Base-by-base conservation (phyloP, 2,329 filamentous ascomycete species). In the Fusarium dlaminii region DNA sequence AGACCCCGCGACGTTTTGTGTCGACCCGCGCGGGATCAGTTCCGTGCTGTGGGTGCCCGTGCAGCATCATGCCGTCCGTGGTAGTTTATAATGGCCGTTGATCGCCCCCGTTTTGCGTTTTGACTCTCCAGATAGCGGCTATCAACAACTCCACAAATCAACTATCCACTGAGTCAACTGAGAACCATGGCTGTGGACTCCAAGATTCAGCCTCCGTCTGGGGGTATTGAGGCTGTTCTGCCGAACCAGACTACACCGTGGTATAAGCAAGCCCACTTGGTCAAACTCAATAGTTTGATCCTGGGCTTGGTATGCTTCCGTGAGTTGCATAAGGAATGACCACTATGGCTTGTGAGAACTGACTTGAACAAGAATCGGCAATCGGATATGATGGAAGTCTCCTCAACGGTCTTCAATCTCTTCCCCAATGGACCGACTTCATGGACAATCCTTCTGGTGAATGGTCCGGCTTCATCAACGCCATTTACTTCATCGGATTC, bases 381-480 rank as follows among this genome's bases (percentile, higher is more conserved):
- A 55, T 68, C 24, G 66, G 66, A 8, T 68, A 68, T 8, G 66
- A 68, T 8, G 65, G 66, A 3, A 68, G 66, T 52, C 40, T 68
- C 3, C 42, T 68, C 1, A 68, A 68, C 20, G 66, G 63, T 5
- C 64, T 68, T 1, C 66, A 68, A 37, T 68, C 66, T 2, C 65
- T 68, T 13, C 66, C 66, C 0, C 66, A 68, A 39, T 68, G 58
- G 42, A 68, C 27, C 32, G n/a, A 43, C 2, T 68, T 68, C 24
- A 68, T 68, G 66, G 30, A 54, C 4, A 43, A 68, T 20, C 66
- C 66, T 5, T 27, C 56, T 3, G 66, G 66, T 1, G 66, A 68
- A 68, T 68, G 66, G 66, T 68, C 66, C 1, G 66, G 66, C 8
- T 68, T 68, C 48, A 68, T 68, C 17, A 68, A 68, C 3, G 59